Conservation (phyloP, 805 yeast genomes). For the Saturnispora kantuleensis region DNA sequence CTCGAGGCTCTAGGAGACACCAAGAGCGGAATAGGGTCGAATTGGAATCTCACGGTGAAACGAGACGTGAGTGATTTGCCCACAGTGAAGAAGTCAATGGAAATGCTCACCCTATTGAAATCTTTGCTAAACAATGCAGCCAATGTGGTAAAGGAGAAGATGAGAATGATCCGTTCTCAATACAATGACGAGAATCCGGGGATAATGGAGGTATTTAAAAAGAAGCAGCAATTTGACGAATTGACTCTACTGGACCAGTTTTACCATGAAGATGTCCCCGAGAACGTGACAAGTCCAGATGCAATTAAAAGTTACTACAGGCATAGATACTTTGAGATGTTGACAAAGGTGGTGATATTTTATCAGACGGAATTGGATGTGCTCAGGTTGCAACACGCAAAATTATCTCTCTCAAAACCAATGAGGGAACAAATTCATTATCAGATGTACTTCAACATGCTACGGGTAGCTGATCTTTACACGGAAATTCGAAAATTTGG, state of each 20-base stretch:
- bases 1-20: conserved; percentile 26
- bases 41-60: conserved; percentile 1
- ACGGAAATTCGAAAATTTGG: conserved; percentile 38
- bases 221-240: conserved; percentile 6
- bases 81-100: conserved; percentile 19
- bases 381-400: conserved; percentile 24
- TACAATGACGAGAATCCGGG: conserved; percentile 16
- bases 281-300: conserved; percentile 14
- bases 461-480: conserved; percentile 42
- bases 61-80: conserved; percentile 13
- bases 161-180: conserved; percentile 10
- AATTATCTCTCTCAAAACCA: conserved; percentile 12
- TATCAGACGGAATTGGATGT: conserved; percentile 17
- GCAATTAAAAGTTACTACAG: conserved; percentile 15
- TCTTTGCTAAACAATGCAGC: conserved; percentile 22
- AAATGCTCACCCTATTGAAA: conserved; percentile 21
- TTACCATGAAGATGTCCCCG: conserved; percentile 4
- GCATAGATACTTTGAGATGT: conserved; percentile 16
- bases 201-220: conserved; percentile 9
- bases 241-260: conserved; percentile 9
- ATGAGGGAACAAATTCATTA: conserved; percentile 25
- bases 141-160: conserved; percentile 20
- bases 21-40: conserved; percentile 3
- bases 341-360: conserved; percentile 11
- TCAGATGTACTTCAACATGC: conserved; percentile 29